A percentile compares a stretch with the other conserved stretches of the same genome.
Conservation (phyloP, 2,329 filamentous ascomycete genomes). For the Coniochaeta prunicola region DNA sequence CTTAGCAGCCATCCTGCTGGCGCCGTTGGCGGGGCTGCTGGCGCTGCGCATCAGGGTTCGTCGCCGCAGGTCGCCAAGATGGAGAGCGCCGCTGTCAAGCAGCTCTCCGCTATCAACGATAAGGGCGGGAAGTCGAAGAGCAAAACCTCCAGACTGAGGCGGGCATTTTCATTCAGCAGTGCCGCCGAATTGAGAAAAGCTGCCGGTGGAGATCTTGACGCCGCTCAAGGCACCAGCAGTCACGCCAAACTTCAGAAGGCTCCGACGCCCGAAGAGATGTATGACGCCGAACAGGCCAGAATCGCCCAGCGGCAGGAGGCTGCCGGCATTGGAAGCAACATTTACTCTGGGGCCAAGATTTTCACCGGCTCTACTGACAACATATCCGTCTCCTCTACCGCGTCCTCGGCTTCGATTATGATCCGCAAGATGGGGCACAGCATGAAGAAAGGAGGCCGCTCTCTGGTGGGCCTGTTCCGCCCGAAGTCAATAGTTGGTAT, state of each 20-base stretch:
- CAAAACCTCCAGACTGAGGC: constrained; percentile 77
- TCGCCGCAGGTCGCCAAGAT: constrained; percentile 21
- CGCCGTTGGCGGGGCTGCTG: constrained; percentile 13
- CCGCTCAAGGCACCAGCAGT: constrained; percentile 26
- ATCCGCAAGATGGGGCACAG: constrained; percentile 97
- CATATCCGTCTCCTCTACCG: constrained; percentile 81
- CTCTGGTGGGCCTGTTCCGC: constrained; percentile 87
- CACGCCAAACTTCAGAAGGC: constrained; percentile 59
- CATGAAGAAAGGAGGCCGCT: constrained; percentile 91
- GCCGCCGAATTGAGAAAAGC: constrained; percentile 81
- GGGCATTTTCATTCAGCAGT: constrained; percentile 95
- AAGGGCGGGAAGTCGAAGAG: constrained; percentile 71
- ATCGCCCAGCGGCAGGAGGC: constrained; percentile 93
- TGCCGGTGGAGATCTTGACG: constrained; percentile 36
- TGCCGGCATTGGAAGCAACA: constrained; percentile 82
- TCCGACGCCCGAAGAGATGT: constrained; percentile 52
- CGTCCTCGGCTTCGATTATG: constrained; percentile 86
- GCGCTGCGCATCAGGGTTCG: constrained; percentile 22
- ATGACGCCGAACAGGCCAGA: constrained; percentile 82
- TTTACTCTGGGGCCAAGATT: constrained; percentile 80
- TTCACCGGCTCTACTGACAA: constrained; percentile 94
- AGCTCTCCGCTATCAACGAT: constrained; percentile 79
- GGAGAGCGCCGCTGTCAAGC: constrained; percentile 70
- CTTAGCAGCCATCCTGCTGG: constrained; percentile 13
- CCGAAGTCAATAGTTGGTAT: constrained; percentile 86